These are phyloP conservation scores for Suillus bovinus DNA, from an alignment of 768 basidiomycete genomes.

Conservation along the genomic window DNA sequence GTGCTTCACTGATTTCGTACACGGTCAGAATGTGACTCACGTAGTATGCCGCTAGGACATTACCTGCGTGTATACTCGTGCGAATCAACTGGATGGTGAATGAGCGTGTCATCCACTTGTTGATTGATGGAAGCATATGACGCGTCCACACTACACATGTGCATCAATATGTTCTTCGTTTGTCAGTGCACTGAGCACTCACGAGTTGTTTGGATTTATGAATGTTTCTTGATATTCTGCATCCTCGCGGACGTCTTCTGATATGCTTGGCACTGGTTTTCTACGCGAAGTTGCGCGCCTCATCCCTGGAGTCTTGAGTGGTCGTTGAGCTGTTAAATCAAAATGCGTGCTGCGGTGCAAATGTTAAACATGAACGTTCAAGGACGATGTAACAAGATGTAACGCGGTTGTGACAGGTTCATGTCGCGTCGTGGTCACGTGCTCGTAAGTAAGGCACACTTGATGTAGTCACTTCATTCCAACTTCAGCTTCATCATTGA, in stretches of 20 bases:
- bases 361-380: too few species aligned
- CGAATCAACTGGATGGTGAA: slow-evolving; percentile 8
- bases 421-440: slow-evolving; percentile 17
- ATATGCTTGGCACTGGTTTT: slow-evolving; percentile 22
- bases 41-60: background rate
- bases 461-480: too few species aligned
- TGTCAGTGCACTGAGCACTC: background rate
- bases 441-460: background rate
- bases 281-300: slow-evolving; percentile 18
- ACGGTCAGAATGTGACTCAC: background rate
- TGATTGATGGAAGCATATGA: slow-evolving; percentile 3
- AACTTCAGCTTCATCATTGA: too few species aligned
- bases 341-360: slow-evolving; percentile 11
- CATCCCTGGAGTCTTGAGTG: background rate
- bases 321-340: background rate
- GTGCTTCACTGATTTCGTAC: slow-evolving; percentile 12
- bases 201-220: slow-evolving; percentile 1
- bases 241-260: slow-evolving; percentile 4
- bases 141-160: background rate
- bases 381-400: slow-evolving; percentile 17
- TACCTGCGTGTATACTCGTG: slow-evolving; percentile 8
- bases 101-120: slow-evolving; percentile 3
- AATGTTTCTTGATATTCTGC: background rate
- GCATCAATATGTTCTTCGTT: background rate
- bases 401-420: slow-evolving; percentile 6